A percentile compares a stretch with the other conserved stretches of the same genome.
phyloP scores from a whole-genome alignment of 139 green algal genomes.

The Trebouxia sp. region DNA sequence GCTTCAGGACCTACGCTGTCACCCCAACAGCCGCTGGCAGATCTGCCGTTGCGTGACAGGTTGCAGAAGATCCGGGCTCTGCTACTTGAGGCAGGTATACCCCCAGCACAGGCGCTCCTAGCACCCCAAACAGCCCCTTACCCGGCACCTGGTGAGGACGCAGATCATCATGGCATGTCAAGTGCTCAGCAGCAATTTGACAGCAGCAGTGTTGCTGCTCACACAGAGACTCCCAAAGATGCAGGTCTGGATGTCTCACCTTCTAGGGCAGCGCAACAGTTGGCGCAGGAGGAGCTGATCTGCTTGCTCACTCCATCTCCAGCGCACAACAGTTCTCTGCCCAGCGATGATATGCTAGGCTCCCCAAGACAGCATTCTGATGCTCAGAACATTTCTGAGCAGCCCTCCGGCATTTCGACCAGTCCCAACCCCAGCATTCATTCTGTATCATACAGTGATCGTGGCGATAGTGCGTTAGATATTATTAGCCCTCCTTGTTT shows the following conservation, averaged over 20 bases:
- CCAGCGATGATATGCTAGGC: background rate
- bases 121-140: background rate
- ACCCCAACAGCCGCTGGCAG: background rate
- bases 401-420: no score
- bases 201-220: no score
- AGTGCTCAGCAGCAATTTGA: background rate
- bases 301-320: background rate
- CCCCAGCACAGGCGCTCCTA: background rate
- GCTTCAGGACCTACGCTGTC: background rate
- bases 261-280: no score
- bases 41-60: background rate
- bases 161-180: no score
- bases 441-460: no score
- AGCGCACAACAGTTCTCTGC: no score
- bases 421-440: no score
- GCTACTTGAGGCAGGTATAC: background rate
- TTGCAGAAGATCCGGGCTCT: background rate
- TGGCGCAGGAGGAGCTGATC: background rate
- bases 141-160: background rate
- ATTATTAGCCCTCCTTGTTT: no score
- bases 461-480: no score
- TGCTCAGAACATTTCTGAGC: background rate
- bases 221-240: no score
- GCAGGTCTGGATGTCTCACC: no score
- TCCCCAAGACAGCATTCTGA: background rate